These are phyloP conservation scores for Cinnamomum chago DNA, from an alignment of 164 flowering plant species.

Conservation along the genomic window DNA sequence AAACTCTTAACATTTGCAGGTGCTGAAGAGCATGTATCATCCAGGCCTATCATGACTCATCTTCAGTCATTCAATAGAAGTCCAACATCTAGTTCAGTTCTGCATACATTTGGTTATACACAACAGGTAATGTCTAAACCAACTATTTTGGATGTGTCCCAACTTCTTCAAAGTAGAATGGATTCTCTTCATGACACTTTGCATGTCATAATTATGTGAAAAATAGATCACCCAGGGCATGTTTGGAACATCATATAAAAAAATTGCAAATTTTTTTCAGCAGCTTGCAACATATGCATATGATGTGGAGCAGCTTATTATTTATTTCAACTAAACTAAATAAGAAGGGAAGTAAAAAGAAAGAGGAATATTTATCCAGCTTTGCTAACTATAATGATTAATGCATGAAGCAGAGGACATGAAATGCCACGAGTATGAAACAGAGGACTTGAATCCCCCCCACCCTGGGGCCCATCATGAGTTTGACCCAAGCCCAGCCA, in stretches of 20 bases:
- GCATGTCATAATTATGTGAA: too few species aligned
- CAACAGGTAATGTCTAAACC: conserved; percentile 46
- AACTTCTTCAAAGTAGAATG: conserved; percentile 8
- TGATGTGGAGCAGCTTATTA: background rate
- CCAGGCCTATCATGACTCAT: conserved; percentile 30
- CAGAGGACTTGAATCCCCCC: too few species aligned
- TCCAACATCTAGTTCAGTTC: conserved; percentile 36
- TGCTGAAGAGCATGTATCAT: conserved; percentile 29
- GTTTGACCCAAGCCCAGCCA: too few species aligned
- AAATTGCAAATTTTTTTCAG: background rate
- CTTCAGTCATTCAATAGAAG: conserved; percentile 30
- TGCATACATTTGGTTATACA: conserved; percentile 38
- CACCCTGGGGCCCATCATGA: too few species aligned
- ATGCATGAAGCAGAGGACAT: too few species aligned
- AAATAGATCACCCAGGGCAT: too few species aligned
- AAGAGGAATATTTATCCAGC: too few species aligned
- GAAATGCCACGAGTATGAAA: too few species aligned
- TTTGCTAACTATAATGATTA: too few species aligned
- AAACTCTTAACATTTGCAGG: conserved; percentile 28
- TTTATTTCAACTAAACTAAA: too few species aligned
- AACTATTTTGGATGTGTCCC: conserved; percentile 2
- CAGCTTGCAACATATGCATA: background rate
- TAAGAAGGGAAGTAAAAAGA: too few species aligned
- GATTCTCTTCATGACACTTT: background rate
- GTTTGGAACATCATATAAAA: background rate